phyloP scores from a whole-genome alignment of 345 rosid genomes.

The Salix udensis region DNA sequence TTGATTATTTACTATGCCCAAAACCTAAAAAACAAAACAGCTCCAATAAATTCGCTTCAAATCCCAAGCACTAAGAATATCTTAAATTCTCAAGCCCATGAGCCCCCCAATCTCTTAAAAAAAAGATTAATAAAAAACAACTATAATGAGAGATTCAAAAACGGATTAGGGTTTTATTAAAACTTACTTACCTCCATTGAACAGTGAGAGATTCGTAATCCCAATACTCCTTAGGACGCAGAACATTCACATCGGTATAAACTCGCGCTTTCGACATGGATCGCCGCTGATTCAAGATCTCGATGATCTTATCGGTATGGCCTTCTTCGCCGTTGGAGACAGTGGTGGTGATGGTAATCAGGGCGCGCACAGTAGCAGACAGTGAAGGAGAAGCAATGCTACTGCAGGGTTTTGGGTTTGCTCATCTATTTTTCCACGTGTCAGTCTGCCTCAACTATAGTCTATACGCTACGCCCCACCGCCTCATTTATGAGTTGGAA shows the following conservation, averaged over 20 bases:
- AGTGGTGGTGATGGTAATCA: conserved; percentile 29
- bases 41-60: not conserved
- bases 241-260: conserved; percentile 75
- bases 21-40: not conserved
- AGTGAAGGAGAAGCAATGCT: conserved; percentile 19
- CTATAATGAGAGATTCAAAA: not conserved
- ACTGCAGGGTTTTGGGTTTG: conserved; percentile 1
- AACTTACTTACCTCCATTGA: conserved; percentile 62
- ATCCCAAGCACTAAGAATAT: not conserved
- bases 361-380: conserved; percentile 44
- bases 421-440: conserved; percentile 6
- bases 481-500: not conserved
- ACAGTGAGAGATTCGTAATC: conserved; percentile 52
- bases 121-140: not conserved
- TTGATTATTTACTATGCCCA: no score
- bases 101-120: not conserved
- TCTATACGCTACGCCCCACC: not conserved
- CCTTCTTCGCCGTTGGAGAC: conserved; percentile 6
- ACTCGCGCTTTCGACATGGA: conserved; percentile 89
- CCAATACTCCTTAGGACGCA: conserved; percentile 77
- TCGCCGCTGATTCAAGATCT: conserved; percentile 36
- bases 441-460: not conserved
- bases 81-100: not conserved
- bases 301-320: conserved; percentile 11
- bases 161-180: conserved; percentile 5